A percentile compares a stretch with the other conserved stretches of the same genome.
Evolutionary conservation across 192 early-diverging fungal species (phyloP).

Genomic region (Diversispora epigaea): DNA sequence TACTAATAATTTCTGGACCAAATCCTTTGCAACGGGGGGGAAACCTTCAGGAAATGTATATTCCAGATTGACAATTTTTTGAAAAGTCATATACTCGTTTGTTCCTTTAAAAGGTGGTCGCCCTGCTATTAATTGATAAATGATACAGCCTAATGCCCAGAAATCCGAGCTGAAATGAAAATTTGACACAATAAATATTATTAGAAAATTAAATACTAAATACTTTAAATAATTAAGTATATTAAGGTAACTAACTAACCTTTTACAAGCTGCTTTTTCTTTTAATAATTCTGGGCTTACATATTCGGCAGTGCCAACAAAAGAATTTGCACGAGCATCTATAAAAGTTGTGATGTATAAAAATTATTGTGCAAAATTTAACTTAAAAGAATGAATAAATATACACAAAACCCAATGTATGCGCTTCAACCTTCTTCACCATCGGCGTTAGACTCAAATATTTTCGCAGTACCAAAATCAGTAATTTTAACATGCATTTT

Average conservation of each 20-base stretch:
- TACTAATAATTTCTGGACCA: slow-evolving; percentile 77
- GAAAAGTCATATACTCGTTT: slow-evolving; percentile 97
- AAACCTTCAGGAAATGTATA: slow-evolving; percentile 81
- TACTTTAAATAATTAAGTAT: neutral
- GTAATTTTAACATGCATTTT: slow-evolving; percentile 93
- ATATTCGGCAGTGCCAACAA: slow-evolving; percentile 99
- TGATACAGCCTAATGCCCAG: slow-evolving; percentile 87
- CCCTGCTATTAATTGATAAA: slow-evolving; percentile 88
- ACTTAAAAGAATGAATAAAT: too few species aligned
- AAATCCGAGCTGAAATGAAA: slow-evolving; percentile 60
- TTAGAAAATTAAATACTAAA: neutral
- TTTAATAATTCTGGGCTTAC: slow-evolving; percentile 94
- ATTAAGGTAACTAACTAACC: slow-evolving; percentile 40
- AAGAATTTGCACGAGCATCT: slow-evolving; percentile 72
- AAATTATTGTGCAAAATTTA: neutral
- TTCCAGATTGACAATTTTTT: slow-evolving; percentile 88
- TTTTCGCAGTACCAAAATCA: slow-evolving; percentile 95
- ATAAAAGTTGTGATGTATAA: neutral
- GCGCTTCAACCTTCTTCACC: too few species aligned
- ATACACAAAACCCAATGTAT: too few species aligned
- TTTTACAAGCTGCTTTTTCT: slow-evolving; percentile 78
- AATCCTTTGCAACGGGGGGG: slow-evolving; percentile 63
- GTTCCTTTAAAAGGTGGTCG: slow-evolving; percentile 90
- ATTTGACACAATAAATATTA: neutral
- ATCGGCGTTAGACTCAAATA: slow-evolving; percentile 36